A percentile compares a stretch with the other conserved stretches of the same genome.
Conservation (phyloP, 768 basidiomycete species). For the Phaeotremella skinneri region DNA sequence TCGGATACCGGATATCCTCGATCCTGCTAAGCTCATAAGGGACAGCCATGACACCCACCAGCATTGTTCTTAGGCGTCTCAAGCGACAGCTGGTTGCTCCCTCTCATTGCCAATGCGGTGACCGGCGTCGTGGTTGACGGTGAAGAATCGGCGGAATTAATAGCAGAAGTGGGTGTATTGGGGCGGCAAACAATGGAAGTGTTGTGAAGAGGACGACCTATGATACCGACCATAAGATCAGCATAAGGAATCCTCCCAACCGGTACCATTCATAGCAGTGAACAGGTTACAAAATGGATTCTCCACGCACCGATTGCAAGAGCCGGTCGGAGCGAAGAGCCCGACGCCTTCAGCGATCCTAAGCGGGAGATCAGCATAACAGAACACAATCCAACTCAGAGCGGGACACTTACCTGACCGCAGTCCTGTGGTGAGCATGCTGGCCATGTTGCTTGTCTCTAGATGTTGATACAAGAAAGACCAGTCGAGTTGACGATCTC, state of each 20-base stretch:
- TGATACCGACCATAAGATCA: not conserved
- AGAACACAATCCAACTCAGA: not conserved
- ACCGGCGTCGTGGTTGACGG: conserved; percentile 46
- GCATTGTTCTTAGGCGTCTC: conserved; percentile 87
- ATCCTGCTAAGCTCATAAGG: not conserved
- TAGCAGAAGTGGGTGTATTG: conserved; percentile 38
- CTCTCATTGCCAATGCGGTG: conserved; percentile 70
- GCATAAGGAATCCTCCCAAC: not conserved
- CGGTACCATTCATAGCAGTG: not conserved
- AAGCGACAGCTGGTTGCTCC: conserved; percentile 79
- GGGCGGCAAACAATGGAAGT: conserved; percentile 43
- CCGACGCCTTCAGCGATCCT: conserved; percentile 8
- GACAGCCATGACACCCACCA: conserved; percentile 57
- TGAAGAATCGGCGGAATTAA: conserved; percentile 40
- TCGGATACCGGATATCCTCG: not conserved
- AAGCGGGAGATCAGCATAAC: not conserved
- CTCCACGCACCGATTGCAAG: conserved; percentile 33
- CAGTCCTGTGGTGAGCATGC: conserved; percentile 28
- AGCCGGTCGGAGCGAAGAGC: conserved; percentile 22
- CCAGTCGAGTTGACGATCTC: not conserved
- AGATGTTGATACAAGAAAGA: conserved; percentile 5
- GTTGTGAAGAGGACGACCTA: conserved; percentile 38
- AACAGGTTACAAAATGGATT: too few relatives aligned
- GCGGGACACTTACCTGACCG: conserved; percentile 19
- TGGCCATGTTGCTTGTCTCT: conserved; percentile 25